A percentile compares a stretch with the other conserved stretches of the same genome.
Conservation (phyloP, 495 filamentous ascomycete species). For the Podospora australis region DNA sequence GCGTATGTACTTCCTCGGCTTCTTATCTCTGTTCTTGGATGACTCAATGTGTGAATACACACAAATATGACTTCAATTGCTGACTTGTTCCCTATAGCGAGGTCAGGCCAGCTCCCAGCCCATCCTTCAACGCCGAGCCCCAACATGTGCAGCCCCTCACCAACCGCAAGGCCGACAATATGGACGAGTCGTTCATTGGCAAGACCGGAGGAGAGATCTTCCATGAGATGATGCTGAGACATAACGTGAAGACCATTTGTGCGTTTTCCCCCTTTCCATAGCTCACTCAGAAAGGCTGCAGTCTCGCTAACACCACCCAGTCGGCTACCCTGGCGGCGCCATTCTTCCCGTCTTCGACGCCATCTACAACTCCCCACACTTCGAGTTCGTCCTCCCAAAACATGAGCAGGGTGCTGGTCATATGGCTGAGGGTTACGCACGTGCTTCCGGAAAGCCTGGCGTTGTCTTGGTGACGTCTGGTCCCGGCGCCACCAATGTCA, state of each 20-base stretch:
- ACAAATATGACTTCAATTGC: too few relatives aligned
- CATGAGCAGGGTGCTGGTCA: conserved; percentile 79
- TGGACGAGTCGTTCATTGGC: conserved; percentile 90
- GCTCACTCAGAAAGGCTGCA: not conserved
- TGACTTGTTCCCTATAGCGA: conserved; percentile 28
- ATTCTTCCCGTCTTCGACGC: conserved; percentile 82
- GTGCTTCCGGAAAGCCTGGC: conserved; percentile 66
- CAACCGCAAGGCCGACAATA: conserved; percentile 51
- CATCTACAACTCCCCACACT: conserved; percentile 74
- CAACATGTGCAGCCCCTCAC: conserved; percentile 64
- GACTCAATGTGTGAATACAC: too few relatives aligned
- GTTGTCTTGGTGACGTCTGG: conserved; percentile 76
- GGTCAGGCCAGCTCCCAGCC: conserved; percentile 51
- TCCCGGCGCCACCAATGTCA: conserved; percentile 70
- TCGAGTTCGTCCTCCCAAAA: conserved; percentile 67
- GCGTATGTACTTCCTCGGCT: conserved; percentile 16
- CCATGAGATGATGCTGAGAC: conserved; percentile 97
- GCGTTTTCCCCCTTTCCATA: conserved; percentile 34
- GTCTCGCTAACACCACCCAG: conserved; percentile 25
- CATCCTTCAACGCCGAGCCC: conserved; percentile 58
- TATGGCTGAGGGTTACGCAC: conserved; percentile 75
- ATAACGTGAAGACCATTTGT: conserved; percentile 88
- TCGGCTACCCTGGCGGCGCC: conserved; percentile 72
- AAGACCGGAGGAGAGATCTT: conserved; percentile 95
- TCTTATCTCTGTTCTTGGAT: conserved; percentile 17